A percentile compares a stretch with the other conserved stretches of the same genome.
Conservation (phyloP, 2,329 filamentous ascomycete genomes). For the Colletotrichum abscissum region DNA sequence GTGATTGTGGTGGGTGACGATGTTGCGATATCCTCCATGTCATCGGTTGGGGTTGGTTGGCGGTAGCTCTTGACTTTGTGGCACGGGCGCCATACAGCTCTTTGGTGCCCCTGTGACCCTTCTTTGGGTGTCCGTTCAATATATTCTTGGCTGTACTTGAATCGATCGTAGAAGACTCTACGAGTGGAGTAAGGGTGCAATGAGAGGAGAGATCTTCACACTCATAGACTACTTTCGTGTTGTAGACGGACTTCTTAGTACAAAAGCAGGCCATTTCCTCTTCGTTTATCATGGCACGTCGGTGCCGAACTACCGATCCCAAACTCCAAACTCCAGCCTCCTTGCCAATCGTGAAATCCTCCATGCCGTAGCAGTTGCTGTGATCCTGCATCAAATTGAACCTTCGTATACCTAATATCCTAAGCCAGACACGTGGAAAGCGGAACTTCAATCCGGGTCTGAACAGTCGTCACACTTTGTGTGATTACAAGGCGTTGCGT, state of each 20-base stretch:
- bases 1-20: too few species aligned
- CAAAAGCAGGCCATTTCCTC: neutral
- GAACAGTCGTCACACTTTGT: constrained; percentile 11
- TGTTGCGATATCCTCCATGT: too few species aligned
- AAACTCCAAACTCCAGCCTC: neutral
- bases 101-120: too few species aligned
- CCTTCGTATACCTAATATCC: neutral
- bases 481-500: neutral
- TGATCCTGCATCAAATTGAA: neutral
- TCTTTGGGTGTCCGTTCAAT: too few species aligned
- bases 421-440: neutral
- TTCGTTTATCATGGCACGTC: neutral
- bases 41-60: too few species aligned
- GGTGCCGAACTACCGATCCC: neutral
- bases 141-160: too few species aligned
- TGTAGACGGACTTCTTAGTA: neutral
- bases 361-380: neutral
- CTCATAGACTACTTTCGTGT: neutral
- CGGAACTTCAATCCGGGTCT: neutral
- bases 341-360: neutral
- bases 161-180: neutral
- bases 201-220: neutral
- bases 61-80: too few species aligned
- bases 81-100: too few species aligned
- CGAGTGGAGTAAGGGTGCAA: neutral